These are phyloP conservation scores for Geranomyces variabilis DNA, from an alignment of 192 early-diverging fungal species.

Conservation along the genomic window DNA sequence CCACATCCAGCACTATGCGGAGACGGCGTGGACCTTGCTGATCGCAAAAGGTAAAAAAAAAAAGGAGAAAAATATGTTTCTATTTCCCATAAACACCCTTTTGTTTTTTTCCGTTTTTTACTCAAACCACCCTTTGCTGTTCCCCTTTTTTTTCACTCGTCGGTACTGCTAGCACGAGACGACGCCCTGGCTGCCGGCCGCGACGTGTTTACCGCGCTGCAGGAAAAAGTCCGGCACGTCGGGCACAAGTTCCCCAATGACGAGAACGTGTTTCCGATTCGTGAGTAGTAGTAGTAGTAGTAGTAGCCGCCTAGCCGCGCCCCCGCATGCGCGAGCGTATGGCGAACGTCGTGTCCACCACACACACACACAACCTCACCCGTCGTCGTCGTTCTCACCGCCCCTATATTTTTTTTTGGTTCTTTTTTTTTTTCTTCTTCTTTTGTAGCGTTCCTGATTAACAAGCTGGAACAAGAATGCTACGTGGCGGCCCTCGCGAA, in stretches of 20 bases:
- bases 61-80: neutral
- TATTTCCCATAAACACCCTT: constrained; percentile 6
- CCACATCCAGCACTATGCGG: constrained; percentile 14
- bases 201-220: constrained; percentile 28
- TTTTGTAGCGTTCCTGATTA: constrained; percentile 30
- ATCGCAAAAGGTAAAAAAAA: constrained; percentile 31
- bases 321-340: no score
- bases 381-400: no score
- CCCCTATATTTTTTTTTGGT: no score
- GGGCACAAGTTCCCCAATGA: constrained; percentile 34
- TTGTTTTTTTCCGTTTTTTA: no score
- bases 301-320: no score
- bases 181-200: constrained; percentile 18
- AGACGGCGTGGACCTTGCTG: constrained; percentile 18
- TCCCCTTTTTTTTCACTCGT: neutral
- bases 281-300: no score
- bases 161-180: neutral
- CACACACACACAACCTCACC: no score
- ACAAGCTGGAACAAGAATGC: constrained; percentile 34
- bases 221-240: constrained; percentile 34
- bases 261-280: constrained; percentile 44
- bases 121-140: no score
- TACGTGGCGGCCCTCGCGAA: neutral
- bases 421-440: no score
- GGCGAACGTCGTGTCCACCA: no score